These are phyloP conservation scores for Pholiota molesta DNA, from an alignment of 768 basidiomycete species.

Conservation along the genomic window DNA sequence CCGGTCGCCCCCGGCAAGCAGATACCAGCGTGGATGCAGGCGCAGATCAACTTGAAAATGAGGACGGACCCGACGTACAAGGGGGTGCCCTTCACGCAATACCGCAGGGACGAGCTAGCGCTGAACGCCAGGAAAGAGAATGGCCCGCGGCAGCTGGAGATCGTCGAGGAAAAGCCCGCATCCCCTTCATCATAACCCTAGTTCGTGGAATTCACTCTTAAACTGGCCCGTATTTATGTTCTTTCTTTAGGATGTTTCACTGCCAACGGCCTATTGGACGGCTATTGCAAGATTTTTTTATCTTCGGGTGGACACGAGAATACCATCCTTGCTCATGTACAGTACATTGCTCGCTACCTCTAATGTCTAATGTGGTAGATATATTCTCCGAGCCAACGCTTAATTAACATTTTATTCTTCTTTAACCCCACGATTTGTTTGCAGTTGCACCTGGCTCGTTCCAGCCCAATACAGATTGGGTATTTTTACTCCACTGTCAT, in stretches of 20 bases:
- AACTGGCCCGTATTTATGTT: background rate
- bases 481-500: background rate
- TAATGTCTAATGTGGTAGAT: background rate
- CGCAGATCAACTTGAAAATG: constrained; percentile 3
- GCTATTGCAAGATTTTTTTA: background rate
- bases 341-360: background rate
- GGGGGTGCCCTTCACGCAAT: background rate
- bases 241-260: background rate
- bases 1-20: background rate
- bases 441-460: background rate
- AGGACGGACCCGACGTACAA: background rate
- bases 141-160: background rate
- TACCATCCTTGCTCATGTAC: background rate
- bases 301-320: background rate
- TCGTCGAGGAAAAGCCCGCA: background rate
- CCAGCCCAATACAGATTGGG: background rate
- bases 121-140: background rate
- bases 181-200: background rate
- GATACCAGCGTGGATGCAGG: constrained; percentile 5
- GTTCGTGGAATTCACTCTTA: background rate
- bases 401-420: background rate
- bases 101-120: background rate
- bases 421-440: background rate
- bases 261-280: background rate
- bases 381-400: background rate